Conservation (phyloP, 768 basidiomycete species). For the Rubroboletus pulcherrimus region DNA sequence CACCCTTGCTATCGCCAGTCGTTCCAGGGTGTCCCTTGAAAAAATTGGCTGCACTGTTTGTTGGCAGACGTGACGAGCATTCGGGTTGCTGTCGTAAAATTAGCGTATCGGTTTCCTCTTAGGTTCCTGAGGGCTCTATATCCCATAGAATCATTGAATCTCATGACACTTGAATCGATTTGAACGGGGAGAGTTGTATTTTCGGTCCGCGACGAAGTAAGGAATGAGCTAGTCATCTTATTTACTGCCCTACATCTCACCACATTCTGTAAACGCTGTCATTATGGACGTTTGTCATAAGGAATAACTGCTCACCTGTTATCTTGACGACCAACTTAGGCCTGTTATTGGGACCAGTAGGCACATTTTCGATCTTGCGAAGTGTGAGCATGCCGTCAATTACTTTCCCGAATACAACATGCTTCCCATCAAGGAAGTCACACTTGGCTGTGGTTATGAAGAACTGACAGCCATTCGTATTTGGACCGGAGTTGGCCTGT, state of each 20-base stretch:
- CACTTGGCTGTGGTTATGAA: constrained; percentile 96
- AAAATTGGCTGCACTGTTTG: not conserved
- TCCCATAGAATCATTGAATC: not conserved
- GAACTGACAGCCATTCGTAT: constrained; percentile 97
- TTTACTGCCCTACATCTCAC: constrained; percentile 46
- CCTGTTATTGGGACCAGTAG: constrained; percentile 85
- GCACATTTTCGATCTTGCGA: constrained; percentile 93
- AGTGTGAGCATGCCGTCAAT: constrained; percentile 93
- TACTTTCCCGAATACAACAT: constrained; percentile 89
- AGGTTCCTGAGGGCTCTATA: not conserved
- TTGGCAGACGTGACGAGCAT: not conserved
- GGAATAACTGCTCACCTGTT: constrained; percentile 50
- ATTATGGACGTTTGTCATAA: not conserved
- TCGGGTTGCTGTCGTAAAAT: not conserved
- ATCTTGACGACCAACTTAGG: constrained; percentile 89
- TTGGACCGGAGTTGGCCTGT: constrained; percentile 92
- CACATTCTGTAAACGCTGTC: constrained; percentile 42
- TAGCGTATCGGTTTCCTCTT: not conserved
- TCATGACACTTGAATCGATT: not conserved
- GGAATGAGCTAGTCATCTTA: not conserved
- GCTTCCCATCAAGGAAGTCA: constrained; percentile 93
- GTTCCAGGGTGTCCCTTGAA: not conserved
- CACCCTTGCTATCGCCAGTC: not conserved
- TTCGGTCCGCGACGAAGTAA: not conserved
- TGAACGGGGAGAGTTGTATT: not conserved